These are phyloP conservation scores for Lipomyces kockii DNA, from an alignment of 805 yeast genomes.

Conservation along the genomic window DNA sequence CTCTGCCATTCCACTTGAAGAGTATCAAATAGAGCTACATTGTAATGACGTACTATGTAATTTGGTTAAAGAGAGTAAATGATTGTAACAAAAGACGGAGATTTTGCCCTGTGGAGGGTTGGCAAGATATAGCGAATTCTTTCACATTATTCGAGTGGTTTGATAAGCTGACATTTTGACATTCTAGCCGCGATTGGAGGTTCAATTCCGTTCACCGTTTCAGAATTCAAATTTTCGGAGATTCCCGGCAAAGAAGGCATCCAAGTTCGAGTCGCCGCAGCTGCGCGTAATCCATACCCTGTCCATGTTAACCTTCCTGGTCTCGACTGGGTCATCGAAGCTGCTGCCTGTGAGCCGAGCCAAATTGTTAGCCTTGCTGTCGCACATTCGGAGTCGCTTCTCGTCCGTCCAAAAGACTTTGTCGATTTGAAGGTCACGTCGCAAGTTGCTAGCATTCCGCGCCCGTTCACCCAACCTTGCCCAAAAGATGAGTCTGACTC, in stretches of 20 bases:
- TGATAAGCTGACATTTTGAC: background rate
- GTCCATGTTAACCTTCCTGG: slow-evolving; percentile 29
- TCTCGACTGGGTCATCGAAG: slow-evolving; percentile 32
- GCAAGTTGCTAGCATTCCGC: slow-evolving; percentile 18
- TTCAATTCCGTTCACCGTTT: slow-evolving; percentile 28
- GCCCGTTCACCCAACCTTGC: slow-evolving; percentile 29
- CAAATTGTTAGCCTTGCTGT: slow-evolving; percentile 25
- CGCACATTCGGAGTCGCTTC: slow-evolving; percentile 28
- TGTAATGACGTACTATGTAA: background rate
- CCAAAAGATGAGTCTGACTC: slow-evolving; percentile 22
- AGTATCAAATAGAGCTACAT: background rate
- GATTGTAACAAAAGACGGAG: background rate
- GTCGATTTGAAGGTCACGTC: slow-evolving; percentile 22
- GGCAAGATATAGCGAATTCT: background rate
- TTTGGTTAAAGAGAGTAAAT: background rate
- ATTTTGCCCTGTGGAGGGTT: background rate
- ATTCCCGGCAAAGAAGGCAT: slow-evolving; percentile 19
- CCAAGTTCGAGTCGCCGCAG: slow-evolving; percentile 28
- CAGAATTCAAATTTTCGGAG: slow-evolving; percentile 29
- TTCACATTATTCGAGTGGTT: background rate
- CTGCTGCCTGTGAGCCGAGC: slow-evolving; percentile 26
- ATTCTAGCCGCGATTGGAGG: slow-evolving; percentile 18
- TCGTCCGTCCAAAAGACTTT: slow-evolving; percentile 21
- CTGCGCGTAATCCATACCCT: slow-evolving; percentile 32
- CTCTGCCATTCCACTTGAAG: slow-evolving; percentile 4